A percentile compares a stretch with the other conserved stretches of the same genome.
Evolutionary conservation across 176 grass and related monocot species (phyloP).

Genomic region (Areca catechu): DNA sequence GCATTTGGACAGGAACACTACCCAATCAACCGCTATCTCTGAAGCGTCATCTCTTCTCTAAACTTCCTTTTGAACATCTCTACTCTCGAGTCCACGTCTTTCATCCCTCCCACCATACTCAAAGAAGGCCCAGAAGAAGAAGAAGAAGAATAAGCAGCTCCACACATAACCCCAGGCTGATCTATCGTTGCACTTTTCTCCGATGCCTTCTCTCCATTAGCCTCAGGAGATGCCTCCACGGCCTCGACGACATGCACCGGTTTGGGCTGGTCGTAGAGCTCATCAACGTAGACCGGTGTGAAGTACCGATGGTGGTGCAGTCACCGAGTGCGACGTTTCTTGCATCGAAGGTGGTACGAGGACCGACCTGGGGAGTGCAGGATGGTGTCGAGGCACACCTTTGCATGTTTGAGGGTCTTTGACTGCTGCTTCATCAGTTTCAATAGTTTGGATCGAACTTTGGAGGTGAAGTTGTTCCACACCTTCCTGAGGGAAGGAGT

Average conservation of each 20-base stretch:
- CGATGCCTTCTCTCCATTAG: neutral
- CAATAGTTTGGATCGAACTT: conserved; percentile 2
- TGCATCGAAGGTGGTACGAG: too few relatives aligned
- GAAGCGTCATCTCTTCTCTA: conserved; percentile 74
- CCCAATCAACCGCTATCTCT: conserved; percentile 52
- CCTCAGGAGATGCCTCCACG: neutral
- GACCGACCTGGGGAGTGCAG: too few relatives aligned
- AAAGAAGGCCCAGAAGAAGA: too few relatives aligned
- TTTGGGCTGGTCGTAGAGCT: conserved; percentile 36
- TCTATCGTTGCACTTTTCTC: conserved; percentile 23
- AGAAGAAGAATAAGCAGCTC: too few relatives aligned
- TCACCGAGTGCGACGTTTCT: neutral
- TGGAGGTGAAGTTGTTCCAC: conserved; percentile 17
- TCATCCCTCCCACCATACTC: conserved; percentile 29
- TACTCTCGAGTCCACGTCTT: conserved; percentile 54
- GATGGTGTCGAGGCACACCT: conserved; percentile 1
- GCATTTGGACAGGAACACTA: too few relatives aligned
- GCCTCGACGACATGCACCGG: neutral
- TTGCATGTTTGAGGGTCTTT: conserved; percentile 6
- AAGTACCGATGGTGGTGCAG: conserved; percentile 14
- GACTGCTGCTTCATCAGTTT: conserved; percentile 17
- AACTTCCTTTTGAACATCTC: conserved; percentile 77
- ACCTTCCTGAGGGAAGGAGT: conserved; percentile 12
- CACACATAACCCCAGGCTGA: neutral
- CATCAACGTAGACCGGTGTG: conserved; percentile 46